Percentiles rank a stretch among this genome's conserved stretches.
Evolutionary conservation across 1,139 yeast species (phyloP).

Genomic region (Geotrichum klebahnii): DNA sequence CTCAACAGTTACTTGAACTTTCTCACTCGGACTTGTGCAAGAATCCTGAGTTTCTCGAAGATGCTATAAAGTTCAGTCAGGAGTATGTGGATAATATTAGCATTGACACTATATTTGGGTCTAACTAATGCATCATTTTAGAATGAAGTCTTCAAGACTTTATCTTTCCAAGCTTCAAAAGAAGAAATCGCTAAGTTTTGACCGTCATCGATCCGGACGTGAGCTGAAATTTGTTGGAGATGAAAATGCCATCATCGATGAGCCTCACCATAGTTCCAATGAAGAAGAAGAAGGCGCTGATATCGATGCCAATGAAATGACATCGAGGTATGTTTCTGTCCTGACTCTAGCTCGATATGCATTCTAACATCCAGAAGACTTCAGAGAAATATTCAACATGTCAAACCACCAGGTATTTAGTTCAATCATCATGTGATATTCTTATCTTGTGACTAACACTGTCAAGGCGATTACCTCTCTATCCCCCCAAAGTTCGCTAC

Average conservation of each 20-base stretch:
- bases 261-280: constrained; percentile 6
- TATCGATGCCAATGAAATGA: constrained; percentile 21
- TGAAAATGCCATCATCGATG: constrained; percentile 13
- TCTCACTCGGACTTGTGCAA: constrained; percentile 14
- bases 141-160: constrained; percentile 3
- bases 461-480: constrained; percentile 1
- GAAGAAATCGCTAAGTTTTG: constrained; percentile 9
- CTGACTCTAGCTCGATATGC: background rate
- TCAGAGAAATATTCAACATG: constrained; percentile 6
- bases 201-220: constrained; percentile 14
- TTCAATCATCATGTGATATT: background rate
- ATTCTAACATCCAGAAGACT: constrained; percentile 1
- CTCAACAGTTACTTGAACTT: constrained; percentile 16
- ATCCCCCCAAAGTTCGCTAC: constrained; percentile 20
- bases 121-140: background rate
- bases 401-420: constrained; percentile 2
- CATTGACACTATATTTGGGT: background rate
- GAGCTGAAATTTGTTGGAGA: constrained; percentile 13
- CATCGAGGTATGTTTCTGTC: constrained; percentile 8
- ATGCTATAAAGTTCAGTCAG: constrained; percentile 14
- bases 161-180: background rate
- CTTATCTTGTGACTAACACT: too few relatives aligned
- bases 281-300: constrained; percentile 18
- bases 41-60: constrained; percentile 8
- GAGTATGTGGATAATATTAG: constrained; percentile 12